Evolutionary conservation across 1,284 basidiomycete species (phyloP), one percentile per base, ranked within the genome.

Genomic region (Cryptococcus neoformans): DNA sequence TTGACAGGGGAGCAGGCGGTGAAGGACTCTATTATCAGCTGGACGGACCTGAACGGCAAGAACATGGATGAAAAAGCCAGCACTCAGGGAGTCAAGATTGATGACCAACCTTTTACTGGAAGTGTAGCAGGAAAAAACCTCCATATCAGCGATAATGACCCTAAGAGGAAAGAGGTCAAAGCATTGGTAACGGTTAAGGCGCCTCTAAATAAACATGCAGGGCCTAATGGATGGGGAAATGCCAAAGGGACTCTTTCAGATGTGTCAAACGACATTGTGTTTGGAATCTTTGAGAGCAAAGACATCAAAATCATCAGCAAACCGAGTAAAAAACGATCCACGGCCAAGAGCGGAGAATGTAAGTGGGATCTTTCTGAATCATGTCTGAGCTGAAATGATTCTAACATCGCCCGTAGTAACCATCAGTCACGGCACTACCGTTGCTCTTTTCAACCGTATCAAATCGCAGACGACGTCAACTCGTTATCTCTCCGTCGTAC

Each of bases 241-340:
- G 44, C 57, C 35, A 68, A 69, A 61, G 65, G 63, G 10, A 67
- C 63, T 4, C 49, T 68, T 88, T 87, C 60, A 83, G 89, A 68
- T 86, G 88, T 77, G 83, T 85, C 64, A 84, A 90, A 79, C 81
- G 89, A 66, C 8, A 58, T 63, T 44, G 81, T 92, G 55, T 84
- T 97, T 67, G 90, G 91, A 46, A 83, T 86, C 34, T 94, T 95
- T 81, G 86, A 89, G 54, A 90, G 89, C 66, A 87, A 88, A 51
- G 88, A 93, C 38, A 97, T 98, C 83, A 95, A 95, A 78, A 90
- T 98, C 67, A 97, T 98, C 78, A 90, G 88, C 77, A 95, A 95
- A 76, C 92, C 92, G 3, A 91, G 89, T 81, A 96, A 97, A 82
- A 97, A 97, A 82, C 84, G 92, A 67, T 90, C 93, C 74, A 92